Evolutionary conservation across 164 flowering plant genomes (phyloP).

Genomic region (Piper betle): DNA sequence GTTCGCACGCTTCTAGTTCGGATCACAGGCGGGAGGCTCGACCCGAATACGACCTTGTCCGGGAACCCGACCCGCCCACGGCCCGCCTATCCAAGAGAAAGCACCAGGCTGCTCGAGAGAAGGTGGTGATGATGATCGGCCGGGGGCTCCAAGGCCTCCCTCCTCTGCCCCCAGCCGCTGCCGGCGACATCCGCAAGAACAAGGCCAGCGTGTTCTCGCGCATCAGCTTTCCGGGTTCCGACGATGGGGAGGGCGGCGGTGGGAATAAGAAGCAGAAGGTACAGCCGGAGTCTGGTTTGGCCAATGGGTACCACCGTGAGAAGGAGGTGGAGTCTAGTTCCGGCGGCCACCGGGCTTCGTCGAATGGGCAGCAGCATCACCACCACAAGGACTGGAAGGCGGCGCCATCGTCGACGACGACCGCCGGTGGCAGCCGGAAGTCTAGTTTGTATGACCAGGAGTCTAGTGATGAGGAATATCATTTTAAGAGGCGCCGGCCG

Average conservation of each 20-base stretch:
- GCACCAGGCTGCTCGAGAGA: slow-evolving; percentile 1
- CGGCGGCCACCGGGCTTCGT: not conserved
- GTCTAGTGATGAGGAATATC: slow-evolving; percentile 77
- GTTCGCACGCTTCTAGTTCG: not conserved
- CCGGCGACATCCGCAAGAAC: slow-evolving; percentile 19
- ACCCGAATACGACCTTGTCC: not conserved
- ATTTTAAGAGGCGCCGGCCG: slow-evolving; percentile 63
- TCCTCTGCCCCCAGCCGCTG: slow-evolving; percentile 5
- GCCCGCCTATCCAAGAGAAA: not conserved
- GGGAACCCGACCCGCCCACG: not conserved
- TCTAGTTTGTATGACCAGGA: slow-evolving; percentile 25
- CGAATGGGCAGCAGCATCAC: not conserved
- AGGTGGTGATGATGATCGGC: not conserved
- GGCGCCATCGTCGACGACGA: slow-evolving; percentile 9
- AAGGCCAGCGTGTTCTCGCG: slow-evolving; percentile 84
- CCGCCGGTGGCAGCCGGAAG: slow-evolving; percentile 3
- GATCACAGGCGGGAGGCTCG: not conserved
- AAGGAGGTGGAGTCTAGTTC: slow-evolving; percentile 6
- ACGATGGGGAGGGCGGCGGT: slow-evolving; percentile 17
- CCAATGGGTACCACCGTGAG: slow-evolving; percentile 33
- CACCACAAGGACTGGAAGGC: not conserved
- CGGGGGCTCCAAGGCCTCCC: slow-evolving; percentile 7
- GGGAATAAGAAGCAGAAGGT: slow-evolving; percentile 36
- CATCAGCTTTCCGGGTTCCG: slow-evolving; percentile 48
- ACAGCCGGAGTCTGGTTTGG: slow-evolving; percentile 9